Percentiles rank a stretch among this genome's conserved stretches.
phyloP scores from a whole-genome alignment of 257 asterid species.

The Gentiana dahurica region DNA sequence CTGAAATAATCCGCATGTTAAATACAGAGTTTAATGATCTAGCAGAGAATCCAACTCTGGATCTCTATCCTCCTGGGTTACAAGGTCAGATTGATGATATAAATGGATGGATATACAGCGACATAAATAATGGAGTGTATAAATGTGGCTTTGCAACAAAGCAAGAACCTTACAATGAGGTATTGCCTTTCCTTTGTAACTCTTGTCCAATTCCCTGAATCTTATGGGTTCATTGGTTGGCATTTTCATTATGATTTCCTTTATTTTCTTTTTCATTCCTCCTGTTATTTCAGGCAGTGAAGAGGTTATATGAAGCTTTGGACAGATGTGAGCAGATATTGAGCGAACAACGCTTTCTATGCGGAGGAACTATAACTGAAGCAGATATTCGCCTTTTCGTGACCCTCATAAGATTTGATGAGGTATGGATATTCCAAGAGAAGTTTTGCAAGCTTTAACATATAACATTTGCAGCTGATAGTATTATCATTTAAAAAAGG shows the following conservation, averaged over 20 bases:
- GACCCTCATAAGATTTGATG: conserved; percentile 90
- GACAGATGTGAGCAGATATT: conserved; percentile 81
- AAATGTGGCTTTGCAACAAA: conserved; percentile 86
- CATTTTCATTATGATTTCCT: background rate
- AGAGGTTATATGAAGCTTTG: conserved; percentile 58
- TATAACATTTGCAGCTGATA: background rate
- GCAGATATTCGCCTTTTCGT: conserved; percentile 94
- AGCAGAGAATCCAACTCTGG: conserved; percentile 60
- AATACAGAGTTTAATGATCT: conserved; percentile 81
- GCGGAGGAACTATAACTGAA: conserved; percentile 70
- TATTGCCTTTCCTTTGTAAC: conserved; percentile 6
- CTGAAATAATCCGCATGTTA: conserved; percentile 82
- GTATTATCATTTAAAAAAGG: no score
- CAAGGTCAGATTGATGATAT: conserved; percentile 55
- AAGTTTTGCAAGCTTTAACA: background rate
- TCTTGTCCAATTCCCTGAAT: background rate
- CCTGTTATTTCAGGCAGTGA: conserved; percentile 48
- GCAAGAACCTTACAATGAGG: conserved; percentile 87
- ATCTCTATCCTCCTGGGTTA: conserved; percentile 75
- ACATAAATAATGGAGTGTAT: conserved; percentile 81
- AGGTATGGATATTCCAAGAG: conserved; percentile 32
- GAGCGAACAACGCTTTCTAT: conserved; percentile 64
- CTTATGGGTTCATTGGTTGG: background rate
- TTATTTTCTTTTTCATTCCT: background rate
- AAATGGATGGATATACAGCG: conserved; percentile 70